A percentile compares a stretch with the other conserved stretches of the same genome.
Conservation (phyloP, 2,329 filamentous ascomycete genomes). For the Fonsecaea pedrosoi region DNA sequence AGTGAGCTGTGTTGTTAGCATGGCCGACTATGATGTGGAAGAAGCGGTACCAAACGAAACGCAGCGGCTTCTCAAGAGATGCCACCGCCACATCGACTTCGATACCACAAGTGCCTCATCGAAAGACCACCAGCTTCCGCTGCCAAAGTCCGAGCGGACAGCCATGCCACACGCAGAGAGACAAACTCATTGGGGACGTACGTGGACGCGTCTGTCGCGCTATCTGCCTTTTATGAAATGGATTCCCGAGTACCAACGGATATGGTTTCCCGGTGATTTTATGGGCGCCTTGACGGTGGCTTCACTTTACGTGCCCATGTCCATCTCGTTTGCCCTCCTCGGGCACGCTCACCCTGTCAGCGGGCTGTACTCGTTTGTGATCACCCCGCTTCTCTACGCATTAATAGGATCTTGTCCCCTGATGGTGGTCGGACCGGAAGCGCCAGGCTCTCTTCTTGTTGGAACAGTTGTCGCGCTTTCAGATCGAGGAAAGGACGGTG, state of each 20-base stretch:
- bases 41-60: not conserved
- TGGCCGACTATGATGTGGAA: not conserved
- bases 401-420: slow-evolving; percentile 17
- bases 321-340: slow-evolving; percentile 16
- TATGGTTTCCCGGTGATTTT: slow-evolving; percentile 12
- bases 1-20: not conserved
- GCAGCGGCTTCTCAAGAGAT: not conserved
- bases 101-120: slow-evolving; percentile 3
- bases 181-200: not conserved
- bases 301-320: slow-evolving; percentile 16
- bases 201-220: not conserved
- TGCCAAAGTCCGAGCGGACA: slow-evolving; percentile 1
- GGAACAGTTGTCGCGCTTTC: slow-evolving; percentile 12
- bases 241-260: slow-evolving; percentile 7
- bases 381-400: slow-evolving; percentile 16
- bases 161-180: not conserved
- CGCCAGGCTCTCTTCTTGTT: slow-evolving; percentile 20
- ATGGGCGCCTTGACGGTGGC: slow-evolving; percentile 15
- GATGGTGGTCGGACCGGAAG: slow-evolving; percentile 20
- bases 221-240: slow-evolving; percentile 16
- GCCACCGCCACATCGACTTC: not conserved
- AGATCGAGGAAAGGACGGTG: not conserved
- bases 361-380: slow-evolving; percentile 19
- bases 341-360: slow-evolving; percentile 19
- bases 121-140: slow-evolving; percentile 1